Evolutionary conservation across 2,329 filamentous ascomycete genomes (phyloP).

Genomic region (Ceratocystis alfenasii): DNA sequence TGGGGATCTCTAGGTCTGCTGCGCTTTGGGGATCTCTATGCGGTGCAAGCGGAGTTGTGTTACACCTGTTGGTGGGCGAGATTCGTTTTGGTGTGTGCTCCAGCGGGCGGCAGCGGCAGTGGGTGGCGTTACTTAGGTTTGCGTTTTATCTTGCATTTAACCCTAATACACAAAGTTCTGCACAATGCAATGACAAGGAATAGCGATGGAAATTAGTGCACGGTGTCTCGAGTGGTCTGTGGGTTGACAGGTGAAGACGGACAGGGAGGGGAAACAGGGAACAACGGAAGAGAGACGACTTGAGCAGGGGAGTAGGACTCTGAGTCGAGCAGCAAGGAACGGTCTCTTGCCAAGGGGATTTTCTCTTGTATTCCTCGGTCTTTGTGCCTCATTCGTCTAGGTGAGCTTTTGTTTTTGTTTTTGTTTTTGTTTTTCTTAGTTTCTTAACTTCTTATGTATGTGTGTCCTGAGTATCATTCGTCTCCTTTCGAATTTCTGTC

Average conservation of each 20-base stretch:
- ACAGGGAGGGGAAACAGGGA: background rate
- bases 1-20: background rate
- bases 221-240: background rate
- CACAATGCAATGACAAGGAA: background rate
- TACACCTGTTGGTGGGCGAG: background rate
- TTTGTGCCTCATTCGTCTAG: no score
- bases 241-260: background rate
- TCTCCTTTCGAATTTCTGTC: no score
- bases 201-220: background rate
- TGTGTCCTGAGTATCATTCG: no score
- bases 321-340: background rate
- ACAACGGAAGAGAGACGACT: background rate
- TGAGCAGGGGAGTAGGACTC: background rate
- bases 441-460: no score
- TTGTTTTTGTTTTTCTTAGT: no score
- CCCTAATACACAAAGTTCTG: background rate
- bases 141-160: background rate
- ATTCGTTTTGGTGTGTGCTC: no score
- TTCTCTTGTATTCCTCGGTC: no score
- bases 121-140: no score
- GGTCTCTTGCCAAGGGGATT: no score
- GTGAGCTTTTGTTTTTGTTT: no score
- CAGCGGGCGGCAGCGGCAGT: no score
- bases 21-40: background rate
- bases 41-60: background rate